phyloP scores from a whole-genome alignment of 2,329 filamentous ascomycete genomes.

The Pseudogymnoascus sp. region DNA sequence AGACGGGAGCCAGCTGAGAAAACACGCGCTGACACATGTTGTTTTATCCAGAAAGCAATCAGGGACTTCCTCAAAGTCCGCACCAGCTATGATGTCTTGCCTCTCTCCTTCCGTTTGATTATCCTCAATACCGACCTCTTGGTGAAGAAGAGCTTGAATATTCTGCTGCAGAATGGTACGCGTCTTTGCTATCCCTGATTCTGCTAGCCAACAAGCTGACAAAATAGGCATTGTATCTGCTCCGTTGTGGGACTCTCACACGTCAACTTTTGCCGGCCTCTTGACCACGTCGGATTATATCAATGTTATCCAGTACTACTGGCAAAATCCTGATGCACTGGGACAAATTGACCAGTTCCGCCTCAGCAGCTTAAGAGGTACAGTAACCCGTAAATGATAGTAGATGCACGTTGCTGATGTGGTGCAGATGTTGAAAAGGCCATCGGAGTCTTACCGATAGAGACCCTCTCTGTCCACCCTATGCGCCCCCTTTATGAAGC shows the following conservation, averaged over 20 bases:
- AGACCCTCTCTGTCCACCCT: conserved; percentile 93
- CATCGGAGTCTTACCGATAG: conserved; percentile 81
- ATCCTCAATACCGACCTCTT: conserved; percentile 90
- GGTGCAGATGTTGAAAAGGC: conserved; percentile 82
- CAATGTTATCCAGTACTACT: conserved; percentile 98
- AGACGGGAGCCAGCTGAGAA: neutral
- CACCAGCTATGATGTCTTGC: conserved; percentile 95
- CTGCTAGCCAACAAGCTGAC: conserved; percentile 13
- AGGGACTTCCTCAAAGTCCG: conserved; percentile 93
- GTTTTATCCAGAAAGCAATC: conserved; percentile 62
- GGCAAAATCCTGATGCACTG: conserved; percentile 87
- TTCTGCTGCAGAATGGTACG: conserved; percentile 88
- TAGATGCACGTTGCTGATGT: conserved; percentile 12
- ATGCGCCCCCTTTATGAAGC: conserved; percentile 88
- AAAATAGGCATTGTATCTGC: conserved; percentile 85
- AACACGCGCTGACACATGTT: neutral
- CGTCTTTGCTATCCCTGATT: conserved; percentile 8
- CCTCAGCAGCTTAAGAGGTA: conserved; percentile 83
- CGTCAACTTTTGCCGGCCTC: conserved; percentile 85
- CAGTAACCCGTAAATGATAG: conserved; percentile 12
- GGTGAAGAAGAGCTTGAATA: conserved; percentile 94
- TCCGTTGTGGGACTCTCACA: conserved; percentile 91
- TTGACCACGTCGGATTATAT: conserved; percentile 96
- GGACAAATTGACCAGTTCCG: conserved; percentile 89
- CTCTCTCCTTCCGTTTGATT: conserved; percentile 90